Base-by-base conservation (phyloP, 192 early-diverging fungal species). In the Geranomyces michiganensis region DNA sequence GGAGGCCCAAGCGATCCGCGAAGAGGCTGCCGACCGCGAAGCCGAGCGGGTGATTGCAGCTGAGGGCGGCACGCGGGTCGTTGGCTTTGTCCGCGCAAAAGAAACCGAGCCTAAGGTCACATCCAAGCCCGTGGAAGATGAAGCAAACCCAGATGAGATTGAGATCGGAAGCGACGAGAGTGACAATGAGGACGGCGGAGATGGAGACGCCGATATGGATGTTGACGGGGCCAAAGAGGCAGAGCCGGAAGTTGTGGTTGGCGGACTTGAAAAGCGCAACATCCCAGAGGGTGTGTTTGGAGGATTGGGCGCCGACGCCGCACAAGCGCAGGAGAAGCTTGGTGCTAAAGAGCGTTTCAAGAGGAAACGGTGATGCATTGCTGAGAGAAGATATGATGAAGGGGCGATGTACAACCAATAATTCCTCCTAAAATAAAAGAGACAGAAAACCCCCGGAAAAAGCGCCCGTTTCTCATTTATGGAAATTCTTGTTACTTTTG, bases 131-230 rank as follows among this genome's bases (percentile, higher is more conserved):
- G 75, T 44, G 4, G 73, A 71, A 27, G 43, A 67, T n/a, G 61
- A 30, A 10, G 73, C 76, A 9, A 91, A 91, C 66, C 87, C 90
- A 24, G 89, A 92, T 70, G 88, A 87, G 73, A 90, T 90, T 73
- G 78, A 85, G 15, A 91, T 92, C 76, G 85, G 81, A 45, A 79
- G 82, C 62, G 85, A 85, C 33, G 63, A 61, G 19, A 71, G 61
- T 58, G 68, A 72, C 1, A 83, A 88, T 43, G 85, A 84, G 53
- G 70, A 76, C 0, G 83, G 82, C 74, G 80, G 84, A 41, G 77
- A 81, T 46, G 58, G 26, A 17, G 29, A 27, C 21, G 62, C 36
- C n/a, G 41, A 3, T 31, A 53, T n/a, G 51, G 24, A 53, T 53
- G 81, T 81, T n/a, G 87, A 86, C 21, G 82, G 78, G 32, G 74